phyloP scores from a whole-genome alignment of 345 rosid species.

The Eucalyptus camaldulensis region DNA sequence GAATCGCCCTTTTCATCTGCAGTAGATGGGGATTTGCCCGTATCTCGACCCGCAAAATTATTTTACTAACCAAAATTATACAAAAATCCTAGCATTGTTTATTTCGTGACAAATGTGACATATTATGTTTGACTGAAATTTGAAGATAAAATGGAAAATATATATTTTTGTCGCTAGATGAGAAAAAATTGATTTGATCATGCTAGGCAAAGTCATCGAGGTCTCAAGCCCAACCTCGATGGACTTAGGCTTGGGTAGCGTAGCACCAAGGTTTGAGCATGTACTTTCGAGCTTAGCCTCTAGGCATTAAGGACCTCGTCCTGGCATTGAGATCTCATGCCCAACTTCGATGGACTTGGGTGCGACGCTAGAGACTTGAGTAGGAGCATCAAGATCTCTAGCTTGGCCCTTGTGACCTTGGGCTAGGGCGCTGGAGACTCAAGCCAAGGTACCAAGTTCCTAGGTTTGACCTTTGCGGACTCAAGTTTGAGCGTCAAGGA shows the following conservation, averaged over 20 bases:
- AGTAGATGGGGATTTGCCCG: not conserved
- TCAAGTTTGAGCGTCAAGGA: too few relatives aligned
- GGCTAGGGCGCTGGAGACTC: too few relatives aligned
- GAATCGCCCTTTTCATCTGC: not conserved
- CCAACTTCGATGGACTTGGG: not conserved
- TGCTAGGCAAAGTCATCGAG: too few relatives aligned
- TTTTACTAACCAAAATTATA: not conserved
- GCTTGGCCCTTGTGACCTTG: too few relatives aligned
- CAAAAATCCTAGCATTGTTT: too few relatives aligned
- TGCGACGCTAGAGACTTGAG: accelerated
- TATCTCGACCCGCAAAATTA: not conserved
- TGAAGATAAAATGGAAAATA: too few relatives aligned
- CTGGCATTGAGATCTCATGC: not conserved
- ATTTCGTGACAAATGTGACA: too few relatives aligned
- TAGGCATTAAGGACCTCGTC: not conserved
- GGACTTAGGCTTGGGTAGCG: too few relatives aligned
- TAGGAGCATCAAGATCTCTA: accelerated
- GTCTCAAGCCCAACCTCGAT: too few relatives aligned
- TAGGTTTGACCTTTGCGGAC: accelerated
- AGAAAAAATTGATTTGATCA: not conserved
- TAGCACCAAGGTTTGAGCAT: not conserved
- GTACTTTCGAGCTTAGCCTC: not conserved
- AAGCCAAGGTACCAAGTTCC: too few relatives aligned
- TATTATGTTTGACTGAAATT: too few relatives aligned
- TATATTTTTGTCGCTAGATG: too few relatives aligned